Conservation (phyloP, 2,329 filamentous ascomycete species). For the Botrytis elliptica region DNA sequence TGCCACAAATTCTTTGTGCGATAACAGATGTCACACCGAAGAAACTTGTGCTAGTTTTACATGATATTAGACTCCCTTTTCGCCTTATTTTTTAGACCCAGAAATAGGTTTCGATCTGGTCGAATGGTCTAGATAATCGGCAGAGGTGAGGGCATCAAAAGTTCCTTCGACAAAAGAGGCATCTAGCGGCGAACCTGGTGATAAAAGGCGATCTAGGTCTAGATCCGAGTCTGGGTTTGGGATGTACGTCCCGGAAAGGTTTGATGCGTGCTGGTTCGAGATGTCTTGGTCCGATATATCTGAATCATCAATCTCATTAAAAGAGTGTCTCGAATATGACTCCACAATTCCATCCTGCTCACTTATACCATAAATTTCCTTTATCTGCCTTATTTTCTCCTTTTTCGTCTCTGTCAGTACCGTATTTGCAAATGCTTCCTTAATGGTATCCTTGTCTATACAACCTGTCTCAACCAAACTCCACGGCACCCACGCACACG, state of each 20-base stretch:
- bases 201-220: background rate
- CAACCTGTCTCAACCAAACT: background rate
- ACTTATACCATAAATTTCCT: background rate
- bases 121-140: background rate
- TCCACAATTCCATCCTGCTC: background rate
- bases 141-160: background rate
- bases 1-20: background rate
- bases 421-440: background rate
- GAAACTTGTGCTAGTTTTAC: background rate
- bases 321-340: background rate
- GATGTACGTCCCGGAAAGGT: background rate
- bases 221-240: background rate
- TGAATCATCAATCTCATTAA: background rate
- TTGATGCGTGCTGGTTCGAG: background rate
- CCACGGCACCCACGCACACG: conserved; percentile 5
- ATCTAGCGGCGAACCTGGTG: background rate
- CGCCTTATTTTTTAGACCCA: background rate
- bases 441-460: background rate
- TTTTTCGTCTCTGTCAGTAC: background rate
- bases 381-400: background rate
- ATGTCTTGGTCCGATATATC: background rate
- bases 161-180: background rate
- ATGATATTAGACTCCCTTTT: background rate
- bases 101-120: background rate
- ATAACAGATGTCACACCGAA: background rate